Evolutionary conservation across 441 rosid species (phyloP), one percentile per base, ranked within the genome.

Genomic region (Theobroma grandiflorum): DNA sequence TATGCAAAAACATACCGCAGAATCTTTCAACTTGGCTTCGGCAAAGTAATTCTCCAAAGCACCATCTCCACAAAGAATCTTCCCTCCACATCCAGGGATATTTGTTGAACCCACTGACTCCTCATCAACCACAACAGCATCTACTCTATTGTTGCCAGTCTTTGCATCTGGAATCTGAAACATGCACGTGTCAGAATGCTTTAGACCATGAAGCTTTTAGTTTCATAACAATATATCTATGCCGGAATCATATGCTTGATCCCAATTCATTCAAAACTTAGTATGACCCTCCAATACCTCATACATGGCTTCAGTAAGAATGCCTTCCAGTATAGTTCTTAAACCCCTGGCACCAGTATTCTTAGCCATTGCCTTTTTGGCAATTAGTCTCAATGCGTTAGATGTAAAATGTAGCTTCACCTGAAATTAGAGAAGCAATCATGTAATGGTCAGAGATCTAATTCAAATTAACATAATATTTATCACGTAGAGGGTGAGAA

Each of bases 301-400:
- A 85, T 88, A 96, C 99, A 96, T 96, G 75, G 99, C 87, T 87
- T 96, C 99, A 20, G 93, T 94, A 33, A 96, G 89, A 84, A 90
- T 91, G 89, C 84, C 91, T 89, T 96, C 99, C 64, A 96, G 88
- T 80, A 96, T 81, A 85, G 98, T 91, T 86, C 98, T 87, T 64
- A 94, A 89, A 43, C 99, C 98, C 87, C 99, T 90, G 6, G 99
- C 99, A 79, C 99, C 98, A 0, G 99, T 96, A 58, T 94, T 94
- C 89, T 94, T 96, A 73, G 86, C 93, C 94, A 90, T 90, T 4
- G 99, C 98, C 83, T 87, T 93, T 87, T 87, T 85, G 15, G 98
- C 93, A 79, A 94, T 92, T 33, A 91, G 74, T 88, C 86, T 87
- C n/a, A 94, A 88, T 2, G 99, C 99, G 80, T 86, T 89, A 67